Evolutionary conservation across 805 yeast species (phyloP).

Genomic region (Kregervanrija fluxuum): DNA sequence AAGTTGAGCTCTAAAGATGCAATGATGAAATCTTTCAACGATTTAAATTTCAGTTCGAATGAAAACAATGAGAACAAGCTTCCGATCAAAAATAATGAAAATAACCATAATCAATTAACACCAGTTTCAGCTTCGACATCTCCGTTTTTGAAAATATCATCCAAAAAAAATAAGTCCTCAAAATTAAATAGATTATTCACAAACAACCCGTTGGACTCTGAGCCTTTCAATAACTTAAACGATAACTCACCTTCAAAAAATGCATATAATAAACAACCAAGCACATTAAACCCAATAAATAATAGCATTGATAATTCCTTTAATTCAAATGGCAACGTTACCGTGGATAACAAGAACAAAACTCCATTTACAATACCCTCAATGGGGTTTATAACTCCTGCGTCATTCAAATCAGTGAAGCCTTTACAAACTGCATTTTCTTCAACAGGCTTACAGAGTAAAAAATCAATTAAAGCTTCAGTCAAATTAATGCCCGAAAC

Average conservation of each 20-base stretch:
- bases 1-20: slow-evolving; percentile 17
- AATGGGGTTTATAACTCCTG: slow-evolving; percentile 37
- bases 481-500: slow-evolving; percentile 48
- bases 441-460: slow-evolving; percentile 64
- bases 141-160: slow-evolving; percentile 13
- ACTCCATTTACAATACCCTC: slow-evolving; percentile 13
- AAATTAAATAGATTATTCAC: background rate
- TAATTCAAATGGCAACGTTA: slow-evolving; percentile 4
- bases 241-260: slow-evolving; percentile 16
- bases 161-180: slow-evolving; percentile 3
- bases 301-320: background rate
- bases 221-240: background rate
- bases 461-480: slow-evolving; percentile 40
- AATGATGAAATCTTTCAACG: slow-evolving; percentile 29
- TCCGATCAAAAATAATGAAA: background rate
- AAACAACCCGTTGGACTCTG: slow-evolving; percentile 9
- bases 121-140: slow-evolving; percentile 15
- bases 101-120: background rate
- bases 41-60: slow-evolving; percentile 18
- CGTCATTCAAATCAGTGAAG: slow-evolving; percentile 60
- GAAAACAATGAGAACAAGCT: background rate
- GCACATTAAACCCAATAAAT: background rate
- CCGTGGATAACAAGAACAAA: slow-evolving; percentile 1
- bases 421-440: slow-evolving; percentile 83
- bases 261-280: background rate